Conservation (phyloP, 192 early-diverging fungal species). For the Kickxella alabastrina region DNA sequence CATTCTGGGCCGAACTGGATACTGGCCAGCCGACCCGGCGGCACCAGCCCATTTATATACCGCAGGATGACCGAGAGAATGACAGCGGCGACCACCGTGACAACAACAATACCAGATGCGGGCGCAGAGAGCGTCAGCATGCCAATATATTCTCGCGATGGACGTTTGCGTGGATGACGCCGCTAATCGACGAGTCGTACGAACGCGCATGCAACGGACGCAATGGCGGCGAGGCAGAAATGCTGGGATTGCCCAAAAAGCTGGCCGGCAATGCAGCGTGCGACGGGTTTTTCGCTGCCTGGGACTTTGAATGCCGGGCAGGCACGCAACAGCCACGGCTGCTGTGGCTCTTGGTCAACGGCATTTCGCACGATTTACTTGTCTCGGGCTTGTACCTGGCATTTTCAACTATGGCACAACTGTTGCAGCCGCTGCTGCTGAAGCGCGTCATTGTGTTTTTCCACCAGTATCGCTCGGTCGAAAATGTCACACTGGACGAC, state of each 20-base stretch:
- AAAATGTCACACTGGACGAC: constrained; percentile 6
- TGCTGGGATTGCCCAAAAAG: constrained; percentile 6
- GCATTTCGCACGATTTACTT: constrained; percentile 2
- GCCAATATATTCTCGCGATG: constrained; percentile 38
- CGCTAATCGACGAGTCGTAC: constrained; percentile 75
- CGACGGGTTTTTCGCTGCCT: constrained; percentile 13
- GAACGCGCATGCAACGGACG: no score
- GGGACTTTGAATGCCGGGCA: constrained; percentile 17
- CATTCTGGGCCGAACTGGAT: no score
- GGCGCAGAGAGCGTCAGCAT: no score
- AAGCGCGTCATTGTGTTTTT: constrained; percentile 21
- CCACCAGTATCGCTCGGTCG: constrained; percentile 2
- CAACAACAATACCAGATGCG: no score
- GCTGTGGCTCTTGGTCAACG: constrained; percentile 3
- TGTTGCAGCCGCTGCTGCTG: constrained; percentile 23
- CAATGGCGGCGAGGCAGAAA: constrained; percentile 33
- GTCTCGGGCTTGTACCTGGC: constrained; percentile 13
- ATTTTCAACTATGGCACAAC: constrained; percentile 10
- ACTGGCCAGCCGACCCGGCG: no score
- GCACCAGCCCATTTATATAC: no score
- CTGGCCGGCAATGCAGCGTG: constrained; percentile 6
- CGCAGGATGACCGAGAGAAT: no score
- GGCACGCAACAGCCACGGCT: constrained; percentile 1
- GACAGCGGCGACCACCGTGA: no score
- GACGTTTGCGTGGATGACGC: constrained; percentile 82